Base-by-base conservation (phyloP, 495 filamentous ascomycete species). In the Cryomyces minteri region DNA sequence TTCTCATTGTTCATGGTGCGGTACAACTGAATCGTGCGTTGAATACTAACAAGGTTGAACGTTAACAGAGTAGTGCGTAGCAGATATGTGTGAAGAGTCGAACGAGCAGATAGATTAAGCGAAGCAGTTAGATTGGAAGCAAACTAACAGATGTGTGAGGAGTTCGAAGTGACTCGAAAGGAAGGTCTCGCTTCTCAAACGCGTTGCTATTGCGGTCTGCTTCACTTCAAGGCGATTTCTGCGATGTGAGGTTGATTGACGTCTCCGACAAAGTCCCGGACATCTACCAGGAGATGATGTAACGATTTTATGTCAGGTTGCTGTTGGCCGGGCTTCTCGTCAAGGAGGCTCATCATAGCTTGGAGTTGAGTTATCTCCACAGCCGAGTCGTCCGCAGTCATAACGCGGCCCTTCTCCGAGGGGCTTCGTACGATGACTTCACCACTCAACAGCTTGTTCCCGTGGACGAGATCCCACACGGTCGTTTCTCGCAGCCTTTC, bases 351-450 rank as follows among this genome's bases (percentile, higher is more conserved):
- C 90, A 99, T 99, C 50, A 82, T 77, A 4, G 88, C 88, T 64
- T 99, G 90, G 41, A 95, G 68, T 54, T 76, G 84, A 18, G 87
- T 86, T 50, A 96, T 73, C 48, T 94, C 86, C 32, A 96, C 78
- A 34, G 85, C 84, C 0, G 88, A 94, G 59, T 99, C 90, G 37
- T 94, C 84, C 2, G 82, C 83, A 0, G 86, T 94, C 41, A 99
- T 62, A 32, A 96, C 73, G 28, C 86, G 73, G 31, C 90, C 90
- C 12, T 77, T 68, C 51, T 84, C 74, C 8, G 70, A 70, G 1
- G 88, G 85, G 62, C 90, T 87, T 18, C 90, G 74, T 39, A 99
- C 90, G 59, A 99, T 93, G 18, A 95, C 78, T 51, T 96, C 88
- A 28, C 82, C 80, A 36, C 75, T 80, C 33, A 95, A 79, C 55